A percentile compares a stretch with the other conserved stretches of the same genome.
phyloP scores from a whole-genome alignment of 2,329 filamentous ascomycete genomes.

The Pezicula neosporulosa region DNA sequence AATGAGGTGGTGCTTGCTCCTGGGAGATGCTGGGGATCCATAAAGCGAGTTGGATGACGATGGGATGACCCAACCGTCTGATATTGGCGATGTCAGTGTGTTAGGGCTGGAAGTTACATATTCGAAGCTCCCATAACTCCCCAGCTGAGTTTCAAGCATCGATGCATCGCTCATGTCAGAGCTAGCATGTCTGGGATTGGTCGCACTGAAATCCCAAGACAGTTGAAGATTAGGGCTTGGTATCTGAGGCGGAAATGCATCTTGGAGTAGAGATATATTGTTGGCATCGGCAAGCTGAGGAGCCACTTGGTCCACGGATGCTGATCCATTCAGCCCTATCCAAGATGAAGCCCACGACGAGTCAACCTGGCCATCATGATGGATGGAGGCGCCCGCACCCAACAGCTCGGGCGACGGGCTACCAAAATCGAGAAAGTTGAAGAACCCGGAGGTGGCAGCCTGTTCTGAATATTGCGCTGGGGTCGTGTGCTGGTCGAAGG shows the following conservation, averaged over 20 bases:
- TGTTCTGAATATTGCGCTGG: background rate
- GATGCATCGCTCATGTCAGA: conserved; percentile 14
- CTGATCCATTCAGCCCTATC: background rate
- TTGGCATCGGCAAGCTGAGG: conserved; percentile 12
- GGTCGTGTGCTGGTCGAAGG: background rate
- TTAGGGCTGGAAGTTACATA: conserved; percentile 17
- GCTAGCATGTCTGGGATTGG: conserved; percentile 5
- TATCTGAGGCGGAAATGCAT: conserved; percentile 10
- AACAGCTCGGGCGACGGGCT: background rate
- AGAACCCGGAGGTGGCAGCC: background rate
- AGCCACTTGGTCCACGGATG: conserved; percentile 1
- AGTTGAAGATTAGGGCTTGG: conserved; percentile 11
- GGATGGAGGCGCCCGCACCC: background rate
- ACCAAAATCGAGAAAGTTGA: background rate
- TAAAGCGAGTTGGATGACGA: conserved; percentile 7
- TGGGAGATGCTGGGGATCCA: background rate
- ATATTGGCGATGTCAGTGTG: conserved; percentile 16
- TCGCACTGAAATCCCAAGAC: conserved; percentile 14
- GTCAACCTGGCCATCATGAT: background rate
- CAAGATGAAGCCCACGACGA: background rate
- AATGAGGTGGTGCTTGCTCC: background rate
- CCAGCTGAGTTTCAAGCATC: conserved; percentile 14
- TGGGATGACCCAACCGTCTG: conserved; percentile 19
- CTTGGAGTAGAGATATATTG: conserved; percentile 11
- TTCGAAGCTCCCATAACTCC: conserved; percentile 15